Evolutionary conservation across 257 asterid genomes (phyloP).

Genomic region (Solanum sparsipilum): DNA sequence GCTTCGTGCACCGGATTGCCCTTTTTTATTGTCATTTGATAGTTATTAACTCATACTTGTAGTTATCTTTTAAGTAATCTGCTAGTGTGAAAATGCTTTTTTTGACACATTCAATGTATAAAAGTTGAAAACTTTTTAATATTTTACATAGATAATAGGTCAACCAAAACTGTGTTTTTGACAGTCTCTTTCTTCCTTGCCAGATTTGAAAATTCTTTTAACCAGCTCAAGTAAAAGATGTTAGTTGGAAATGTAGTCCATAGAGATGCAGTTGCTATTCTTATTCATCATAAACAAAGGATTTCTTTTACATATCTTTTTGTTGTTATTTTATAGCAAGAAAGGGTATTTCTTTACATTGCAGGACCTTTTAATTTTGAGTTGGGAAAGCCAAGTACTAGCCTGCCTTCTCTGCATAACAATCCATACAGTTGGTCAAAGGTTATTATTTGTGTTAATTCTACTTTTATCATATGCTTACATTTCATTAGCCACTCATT

Average conservation of each 20-base stretch:
- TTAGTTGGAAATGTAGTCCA: background rate
- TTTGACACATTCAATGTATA: background rate
- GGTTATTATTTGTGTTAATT: slow-evolving; percentile 35
- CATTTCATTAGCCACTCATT: background rate
- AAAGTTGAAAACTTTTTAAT: background rate
- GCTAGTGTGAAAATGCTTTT: background rate
- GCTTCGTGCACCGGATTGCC: background rate
- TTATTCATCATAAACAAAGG: background rate
- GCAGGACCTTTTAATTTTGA: slow-evolving; percentile 93
- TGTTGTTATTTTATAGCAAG: background rate
- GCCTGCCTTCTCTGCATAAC: slow-evolving; percentile 71
- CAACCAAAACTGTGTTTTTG: background rate
- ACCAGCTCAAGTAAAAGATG: background rate
- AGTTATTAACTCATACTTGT: background rate
- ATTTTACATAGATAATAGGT: background rate
- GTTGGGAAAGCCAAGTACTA: slow-evolving; percentile 36
- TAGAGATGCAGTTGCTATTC: background rate
- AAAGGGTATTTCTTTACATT: background rate
- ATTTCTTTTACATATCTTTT: background rate
- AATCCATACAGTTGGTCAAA: slow-evolving; percentile 95
- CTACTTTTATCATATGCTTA: background rate
- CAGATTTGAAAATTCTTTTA: background rate
- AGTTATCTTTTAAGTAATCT: background rate
- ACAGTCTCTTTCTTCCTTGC: background rate
- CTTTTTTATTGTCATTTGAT: background rate